A percentile compares a stretch with the other conserved stretches of the same genome.
Conservation (phyloP, 352 stramenopile species). For the Halophytophthora polymorphica region DNA sequence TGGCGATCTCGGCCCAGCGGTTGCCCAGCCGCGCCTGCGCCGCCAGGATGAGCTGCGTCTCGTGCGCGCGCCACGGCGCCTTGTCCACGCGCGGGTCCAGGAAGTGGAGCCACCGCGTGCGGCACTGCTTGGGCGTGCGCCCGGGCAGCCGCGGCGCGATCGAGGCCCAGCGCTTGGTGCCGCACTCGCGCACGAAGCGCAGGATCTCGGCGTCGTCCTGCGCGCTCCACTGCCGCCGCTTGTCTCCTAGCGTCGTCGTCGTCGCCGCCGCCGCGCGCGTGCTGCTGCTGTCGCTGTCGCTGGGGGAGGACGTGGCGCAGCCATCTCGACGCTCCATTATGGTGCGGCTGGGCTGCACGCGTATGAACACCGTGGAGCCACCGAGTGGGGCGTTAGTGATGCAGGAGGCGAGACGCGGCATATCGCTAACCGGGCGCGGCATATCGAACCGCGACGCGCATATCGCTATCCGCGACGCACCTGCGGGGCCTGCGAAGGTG, state of each 20-base stretch:
- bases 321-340: no score
- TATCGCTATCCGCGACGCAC: no score
- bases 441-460: no score
- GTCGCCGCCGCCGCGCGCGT: background rate
- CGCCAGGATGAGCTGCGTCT: conserved; percentile 85
- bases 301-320: background rate
- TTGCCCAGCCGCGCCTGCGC: conserved; percentile 87
- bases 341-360: no score
- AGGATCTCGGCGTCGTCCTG: conserved; percentile 70
- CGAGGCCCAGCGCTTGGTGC: conserved; percentile 89
- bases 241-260: conserved; percentile 14
- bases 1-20: conserved; percentile 97
- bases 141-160: conserved; percentile 92
- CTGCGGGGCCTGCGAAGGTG: no score
- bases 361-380: no score
- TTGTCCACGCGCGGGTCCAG: conserved; percentile 93
- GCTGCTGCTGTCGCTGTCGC: background rate
- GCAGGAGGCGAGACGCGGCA: no score
- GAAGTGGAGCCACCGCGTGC: conserved; percentile 95
- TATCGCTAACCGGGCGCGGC: no score
- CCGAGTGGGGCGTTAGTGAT: no score
- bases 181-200: conserved; percentile 64
- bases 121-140: conserved; percentile 95
- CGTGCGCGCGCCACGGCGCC: conserved; percentile 88
- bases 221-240: conserved; percentile 57